Conservation (phyloP, 495 filamentous ascomycete genomes). For the Aeminium ludgeri region DNA sequence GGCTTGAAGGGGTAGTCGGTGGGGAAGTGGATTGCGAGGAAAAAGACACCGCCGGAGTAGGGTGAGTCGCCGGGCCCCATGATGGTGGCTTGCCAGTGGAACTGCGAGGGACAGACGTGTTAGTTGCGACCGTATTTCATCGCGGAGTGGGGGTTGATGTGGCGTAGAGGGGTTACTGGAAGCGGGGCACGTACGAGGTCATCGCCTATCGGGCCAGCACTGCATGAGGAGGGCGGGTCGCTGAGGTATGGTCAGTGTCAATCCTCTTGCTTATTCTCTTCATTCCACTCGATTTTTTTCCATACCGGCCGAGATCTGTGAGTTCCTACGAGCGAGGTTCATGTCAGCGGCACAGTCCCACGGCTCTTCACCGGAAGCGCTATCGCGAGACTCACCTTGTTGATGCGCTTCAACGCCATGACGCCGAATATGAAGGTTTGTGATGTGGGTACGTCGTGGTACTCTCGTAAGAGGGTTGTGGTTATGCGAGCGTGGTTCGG, state of each 20-base stretch:
- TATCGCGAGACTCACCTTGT: constrained; percentile 33
- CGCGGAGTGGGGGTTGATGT: neutral
- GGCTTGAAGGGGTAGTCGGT: constrained; percentile 99
- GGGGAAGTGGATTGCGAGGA: constrained; percentile 94
- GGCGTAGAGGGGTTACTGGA: neutral
- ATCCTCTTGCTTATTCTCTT: neutral
- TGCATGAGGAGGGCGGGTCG: constrained; percentile 97
- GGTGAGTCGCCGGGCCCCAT: constrained; percentile 98
- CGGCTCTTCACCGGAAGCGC: neutral
- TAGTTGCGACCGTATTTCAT: neutral
- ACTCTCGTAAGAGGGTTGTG: no score
- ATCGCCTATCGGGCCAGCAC: constrained; percentile 87
- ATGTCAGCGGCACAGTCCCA: neutral
- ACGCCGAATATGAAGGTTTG: no score
- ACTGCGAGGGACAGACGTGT: constrained; percentile 36
- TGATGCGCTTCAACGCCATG: constrained; percentile 99
- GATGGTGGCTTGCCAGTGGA: constrained; percentile 99
- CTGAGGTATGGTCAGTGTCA: constrained; percentile 29
- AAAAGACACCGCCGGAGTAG: constrained; percentile 96
- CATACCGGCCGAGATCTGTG: constrained; percentile 95
- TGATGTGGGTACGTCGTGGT: no score
- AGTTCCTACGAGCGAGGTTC: constrained; percentile 50
- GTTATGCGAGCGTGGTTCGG: no score
- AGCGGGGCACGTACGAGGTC: constrained; percentile 62
- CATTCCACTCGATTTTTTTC: neutral